Percentiles rank a stretch among this genome's conserved stretches.
These are phyloP conservation scores for Cryptococcus sp. DNA, from an alignment of 1,284 basidiomycete species.

Conservation along the genomic window DNA sequence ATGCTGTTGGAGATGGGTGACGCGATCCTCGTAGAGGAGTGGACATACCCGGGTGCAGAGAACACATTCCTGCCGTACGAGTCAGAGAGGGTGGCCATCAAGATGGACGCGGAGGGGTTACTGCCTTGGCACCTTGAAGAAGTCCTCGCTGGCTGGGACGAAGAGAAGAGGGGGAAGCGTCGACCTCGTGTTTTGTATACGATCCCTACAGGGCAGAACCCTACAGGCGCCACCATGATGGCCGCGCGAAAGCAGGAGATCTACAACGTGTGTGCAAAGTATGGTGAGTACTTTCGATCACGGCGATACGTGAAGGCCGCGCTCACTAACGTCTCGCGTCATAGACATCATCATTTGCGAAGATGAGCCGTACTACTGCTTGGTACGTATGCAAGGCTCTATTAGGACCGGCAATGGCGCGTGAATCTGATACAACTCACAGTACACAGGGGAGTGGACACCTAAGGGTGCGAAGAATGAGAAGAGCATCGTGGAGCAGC, in stretches of 20 bases:
- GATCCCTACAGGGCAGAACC: conserved; percentile 60
- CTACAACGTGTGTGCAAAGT: conserved; percentile 74
- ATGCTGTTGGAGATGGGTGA: conserved; percentile 73
- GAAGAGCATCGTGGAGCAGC: conserved; percentile 45
- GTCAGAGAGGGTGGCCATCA: conserved; percentile 49
- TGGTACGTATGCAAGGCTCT: conserved; percentile 53
- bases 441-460: conserved; percentile 49
- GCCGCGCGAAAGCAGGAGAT: conserved; percentile 67
- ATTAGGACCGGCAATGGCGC: conserved; percentile 53
- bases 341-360: conserved; percentile 67
- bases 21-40: conserved; percentile 62
- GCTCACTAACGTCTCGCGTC: too few relatives aligned
- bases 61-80: conserved; percentile 44
- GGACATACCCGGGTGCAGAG: conserved; percentile 52
- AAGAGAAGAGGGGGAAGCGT: conserved; percentile 48
- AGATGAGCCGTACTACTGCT: conserved; percentile 79
- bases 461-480: conserved; percentile 23
- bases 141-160: conserved; percentile 66
- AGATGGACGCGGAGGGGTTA: conserved; percentile 72
- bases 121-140: conserved; percentile 60
- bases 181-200: conserved; percentile 69
- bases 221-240: conserved; percentile 70
- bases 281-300: conserved; percentile 38
- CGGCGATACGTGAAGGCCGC: not conserved
- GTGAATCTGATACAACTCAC: not conserved